Evolutionary conservation across 1,284 basidiomycete genomes (phyloP).

Genomic region (Termitomyces sp.): DNA sequence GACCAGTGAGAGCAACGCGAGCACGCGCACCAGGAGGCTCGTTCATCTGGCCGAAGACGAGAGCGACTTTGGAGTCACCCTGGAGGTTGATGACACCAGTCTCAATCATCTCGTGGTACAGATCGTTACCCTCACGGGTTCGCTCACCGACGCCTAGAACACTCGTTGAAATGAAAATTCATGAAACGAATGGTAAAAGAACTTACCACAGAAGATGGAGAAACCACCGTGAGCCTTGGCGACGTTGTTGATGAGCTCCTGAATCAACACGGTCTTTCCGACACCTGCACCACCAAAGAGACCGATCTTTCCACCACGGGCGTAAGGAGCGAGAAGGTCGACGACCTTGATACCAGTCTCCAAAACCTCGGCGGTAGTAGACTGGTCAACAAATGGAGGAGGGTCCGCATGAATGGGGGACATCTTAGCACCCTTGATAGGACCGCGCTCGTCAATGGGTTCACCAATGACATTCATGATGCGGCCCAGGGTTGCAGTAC

Average conservation of each 20-base stretch:
- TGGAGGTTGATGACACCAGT: slow-evolving; percentile 99
- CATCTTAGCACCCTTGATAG: slow-evolving; percentile 92
- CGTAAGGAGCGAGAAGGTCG: slow-evolving; percentile 97
- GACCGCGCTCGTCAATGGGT: slow-evolving; percentile 98
- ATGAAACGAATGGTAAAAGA: slow-evolving; percentile 1
- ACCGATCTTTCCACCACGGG: slow-evolving; percentile 99
- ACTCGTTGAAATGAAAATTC: slow-evolving; percentile 5
- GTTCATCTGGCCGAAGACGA: slow-evolving; percentile 99
- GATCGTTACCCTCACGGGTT: slow-evolving; percentile 99
- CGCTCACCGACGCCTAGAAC: slow-evolving; percentile 91
- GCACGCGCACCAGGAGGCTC: slow-evolving; percentile 99
- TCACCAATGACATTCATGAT: slow-evolving; percentile 99
- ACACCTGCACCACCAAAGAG: slow-evolving; percentile 99
- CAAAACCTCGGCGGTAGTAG: slow-evolving; percentile 95
- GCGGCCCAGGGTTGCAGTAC: slow-evolving; percentile 88
- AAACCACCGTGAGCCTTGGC: slow-evolving; percentile 99
- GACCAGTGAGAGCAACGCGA: slow-evolving; percentile 97
- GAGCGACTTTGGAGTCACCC: slow-evolving; percentile 98
- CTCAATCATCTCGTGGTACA: slow-evolving; percentile 99
- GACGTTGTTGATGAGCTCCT: slow-evolving; percentile 99
- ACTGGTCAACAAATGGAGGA: slow-evolving; percentile 96
- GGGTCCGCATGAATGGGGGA: slow-evolving; percentile 95
- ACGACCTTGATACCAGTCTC: slow-evolving; percentile 99
- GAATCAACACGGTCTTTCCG: slow-evolving; percentile 98
- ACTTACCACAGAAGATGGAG: slow-evolving; percentile 97